These are phyloP conservation scores for Candida sojae DNA, from an alignment of 1,139 yeast genomes.

Conservation along the genomic window DNA sequence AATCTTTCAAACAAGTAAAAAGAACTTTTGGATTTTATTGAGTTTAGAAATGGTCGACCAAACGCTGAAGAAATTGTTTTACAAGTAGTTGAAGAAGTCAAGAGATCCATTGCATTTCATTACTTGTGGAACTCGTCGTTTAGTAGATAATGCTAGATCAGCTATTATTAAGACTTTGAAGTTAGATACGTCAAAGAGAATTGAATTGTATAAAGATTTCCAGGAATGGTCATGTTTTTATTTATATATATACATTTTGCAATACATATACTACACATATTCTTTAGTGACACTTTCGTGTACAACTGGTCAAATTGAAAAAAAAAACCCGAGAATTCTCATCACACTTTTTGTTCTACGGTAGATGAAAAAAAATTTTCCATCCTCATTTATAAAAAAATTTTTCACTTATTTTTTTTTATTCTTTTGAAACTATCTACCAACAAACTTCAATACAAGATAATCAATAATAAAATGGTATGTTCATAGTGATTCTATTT, in stretches of 20 bases:
- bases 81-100: conserved; percentile 29
- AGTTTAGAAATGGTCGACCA: conserved; percentile 45
- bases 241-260: not conserved
- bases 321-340: no score
- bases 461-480: conserved; percentile 24
- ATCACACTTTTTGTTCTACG: not conserved
- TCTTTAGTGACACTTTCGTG: not conserved
- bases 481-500: conserved; percentile 17
- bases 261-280: not conserved
- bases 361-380: not conserved
- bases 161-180: conserved; percentile 16
- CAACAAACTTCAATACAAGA: not conserved
- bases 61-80: conserved; percentile 27
- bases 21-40: conserved; percentile 24
- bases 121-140: conserved; percentile 38
- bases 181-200: conserved; percentile 17
- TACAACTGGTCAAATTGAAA: not conserved
- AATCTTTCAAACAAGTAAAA: conserved; percentile 4
- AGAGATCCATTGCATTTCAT: conserved; percentile 39
- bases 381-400: not conserved
- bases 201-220: conserved; percentile 24
- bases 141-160: conserved; percentile 41
- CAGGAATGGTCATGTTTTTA: conserved; percentile 15
- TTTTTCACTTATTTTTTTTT: not conserved
- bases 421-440: not conserved